These are phyloP conservation scores for Fusarium fracticaudum DNA, from an alignment of 2,329 filamentous ascomycete species.

Conservation along the genomic window DNA sequence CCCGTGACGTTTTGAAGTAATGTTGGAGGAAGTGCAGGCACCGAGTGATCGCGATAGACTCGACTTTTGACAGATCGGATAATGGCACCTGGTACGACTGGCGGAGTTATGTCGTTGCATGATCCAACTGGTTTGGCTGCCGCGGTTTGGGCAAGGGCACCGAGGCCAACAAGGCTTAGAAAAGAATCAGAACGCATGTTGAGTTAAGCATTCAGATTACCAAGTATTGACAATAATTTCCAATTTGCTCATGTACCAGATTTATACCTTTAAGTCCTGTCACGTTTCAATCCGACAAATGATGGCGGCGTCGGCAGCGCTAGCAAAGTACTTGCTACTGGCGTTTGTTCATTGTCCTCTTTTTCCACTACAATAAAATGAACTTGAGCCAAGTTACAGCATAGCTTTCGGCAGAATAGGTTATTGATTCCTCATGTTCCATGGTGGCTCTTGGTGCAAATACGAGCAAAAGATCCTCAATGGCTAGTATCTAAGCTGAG, in stretches of 20 bases:
- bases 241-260: background rate
- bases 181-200: background rate
- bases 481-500: background rate
- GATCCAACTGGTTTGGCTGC: background rate
- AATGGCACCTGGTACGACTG: background rate
- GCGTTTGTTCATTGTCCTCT: background rate
- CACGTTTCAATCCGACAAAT: background rate
- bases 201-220: background rate
- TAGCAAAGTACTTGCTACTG: background rate
- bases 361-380: background rate
- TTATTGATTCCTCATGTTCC: background rate
- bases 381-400: background rate
- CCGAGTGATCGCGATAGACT: background rate
- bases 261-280: background rate
- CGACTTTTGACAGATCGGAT: background rate
- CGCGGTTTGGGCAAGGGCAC: background rate
- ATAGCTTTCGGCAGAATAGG: accelerated
- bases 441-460: background rate
- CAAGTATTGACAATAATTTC: background rate
- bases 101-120: background rate
- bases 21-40: background rate
- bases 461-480: background rate
- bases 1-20: background rate
- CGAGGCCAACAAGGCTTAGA: background rate
- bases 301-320: background rate